Conservation (phyloP, 2,329 filamentous ascomycete species). For the Dryadomyces sulphureus region DNA sequence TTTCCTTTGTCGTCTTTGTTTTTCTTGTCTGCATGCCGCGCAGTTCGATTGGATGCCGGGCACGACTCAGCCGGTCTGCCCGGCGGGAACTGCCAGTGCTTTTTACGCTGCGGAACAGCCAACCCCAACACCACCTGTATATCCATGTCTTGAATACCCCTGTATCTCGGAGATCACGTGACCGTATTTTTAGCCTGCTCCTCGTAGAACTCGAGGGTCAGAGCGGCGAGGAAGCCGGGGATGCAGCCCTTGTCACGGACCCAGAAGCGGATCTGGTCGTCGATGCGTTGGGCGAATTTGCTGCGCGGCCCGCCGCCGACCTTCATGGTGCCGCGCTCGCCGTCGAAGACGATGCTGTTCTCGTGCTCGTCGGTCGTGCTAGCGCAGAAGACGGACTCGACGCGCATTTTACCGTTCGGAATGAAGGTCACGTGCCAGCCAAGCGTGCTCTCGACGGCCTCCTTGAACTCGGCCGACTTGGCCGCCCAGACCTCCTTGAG, state of each 20-base stretch:
- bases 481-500: slow-evolving; percentile 79
- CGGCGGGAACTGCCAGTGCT: too few relatives aligned
- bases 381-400: slow-evolving; percentile 74
- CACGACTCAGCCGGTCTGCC: too few relatives aligned
- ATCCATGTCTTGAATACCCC: not conserved
- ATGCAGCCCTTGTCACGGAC: slow-evolving; percentile 88
- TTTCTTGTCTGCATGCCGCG: not conserved
- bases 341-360: slow-evolving; percentile 72
- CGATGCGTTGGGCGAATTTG: slow-evolving; percentile 72
- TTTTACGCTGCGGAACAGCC: too few relatives aligned
- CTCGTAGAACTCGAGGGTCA: slow-evolving; percentile 90
- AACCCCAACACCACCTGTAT: too few relatives aligned
- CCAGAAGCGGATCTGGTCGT: slow-evolving; percentile 85
- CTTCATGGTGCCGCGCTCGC: slow-evolving; percentile 95
- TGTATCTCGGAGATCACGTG: not conserved
- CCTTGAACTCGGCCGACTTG: slow-evolving; percentile 88
- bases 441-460: slow-evolving; percentile 80
- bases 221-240: slow-evolving; percentile 77
- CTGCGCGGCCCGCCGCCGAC: slow-evolving; percentile 80
- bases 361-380: slow-evolving; percentile 53
- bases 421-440: slow-evolving; percentile 95
- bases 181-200: slow-evolving; percentile 32
- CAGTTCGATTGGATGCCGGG: too few relatives aligned
- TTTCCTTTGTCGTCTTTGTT: not conserved
- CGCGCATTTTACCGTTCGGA: slow-evolving; percentile 89